Conservation (phyloP, 768 basidiomycete genomes). For the Boletus rubescentipes region DNA sequence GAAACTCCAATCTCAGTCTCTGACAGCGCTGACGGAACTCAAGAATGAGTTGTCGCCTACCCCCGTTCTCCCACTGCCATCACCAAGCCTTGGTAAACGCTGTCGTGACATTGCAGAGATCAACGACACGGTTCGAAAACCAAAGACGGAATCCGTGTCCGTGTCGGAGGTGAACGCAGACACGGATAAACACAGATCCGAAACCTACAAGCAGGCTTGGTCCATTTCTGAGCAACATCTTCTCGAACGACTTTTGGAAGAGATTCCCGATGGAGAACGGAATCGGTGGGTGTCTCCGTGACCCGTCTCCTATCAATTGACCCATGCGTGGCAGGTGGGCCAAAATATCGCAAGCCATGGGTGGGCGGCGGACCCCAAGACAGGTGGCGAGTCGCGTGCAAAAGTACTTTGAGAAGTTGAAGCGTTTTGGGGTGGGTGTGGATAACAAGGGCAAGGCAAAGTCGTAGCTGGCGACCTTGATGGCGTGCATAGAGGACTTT, state of each 20-base stretch:
- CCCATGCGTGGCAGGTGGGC: conserved; percentile 53
- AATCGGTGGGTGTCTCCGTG: conserved; percentile 51
- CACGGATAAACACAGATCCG: conserved; percentile 32
- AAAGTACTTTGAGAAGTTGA: conserved; percentile 85
- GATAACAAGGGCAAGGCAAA: conserved; percentile 27
- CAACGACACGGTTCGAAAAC: conserved; percentile 15
- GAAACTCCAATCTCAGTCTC: conserved; percentile 27
- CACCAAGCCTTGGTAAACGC: conserved; percentile 28
- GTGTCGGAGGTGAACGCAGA: conserved; percentile 21
- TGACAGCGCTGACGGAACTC: conserved; percentile 8
- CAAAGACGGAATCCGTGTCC: conserved; percentile 14
- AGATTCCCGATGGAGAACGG: conserved; percentile 76
- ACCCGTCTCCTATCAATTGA: conserved; percentile 5
- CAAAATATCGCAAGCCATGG: conserved; percentile 82
- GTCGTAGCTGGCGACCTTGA: conserved; percentile 10
- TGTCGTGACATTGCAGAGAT: conserved; percentile 22
- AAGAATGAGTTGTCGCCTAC: conserved; percentile 8
- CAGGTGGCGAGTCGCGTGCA: conserved; percentile 90
- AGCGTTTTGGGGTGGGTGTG: conserved; percentile 62
- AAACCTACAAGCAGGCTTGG: conserved; percentile 87
- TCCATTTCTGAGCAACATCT: conserved; percentile 72
- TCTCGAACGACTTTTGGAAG: conserved; percentile 68
- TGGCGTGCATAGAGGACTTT: background rate
- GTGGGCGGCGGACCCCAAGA: conserved; percentile 69
- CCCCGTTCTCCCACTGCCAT: conserved; percentile 11